Evolutionary conservation across 176 grass and related monocot genomes (phyloP).

Genomic region (Aegilops bicornis): DNA sequence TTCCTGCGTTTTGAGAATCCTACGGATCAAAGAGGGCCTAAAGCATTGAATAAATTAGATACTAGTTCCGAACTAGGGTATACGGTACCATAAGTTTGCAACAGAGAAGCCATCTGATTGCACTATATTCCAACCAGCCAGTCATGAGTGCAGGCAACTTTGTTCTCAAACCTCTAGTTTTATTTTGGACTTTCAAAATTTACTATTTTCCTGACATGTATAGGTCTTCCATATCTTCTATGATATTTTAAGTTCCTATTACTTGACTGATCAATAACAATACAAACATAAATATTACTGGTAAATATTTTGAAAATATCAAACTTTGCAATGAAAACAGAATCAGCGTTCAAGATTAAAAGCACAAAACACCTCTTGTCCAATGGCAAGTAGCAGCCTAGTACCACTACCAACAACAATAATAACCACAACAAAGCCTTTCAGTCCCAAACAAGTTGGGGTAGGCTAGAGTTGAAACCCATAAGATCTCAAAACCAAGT

Average conservation of each 20-base stretch:
- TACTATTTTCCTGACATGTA: neutral
- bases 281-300: conserved; percentile 9
- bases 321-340: conserved; percentile 1
- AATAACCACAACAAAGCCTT: neutral
- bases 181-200: conserved; percentile 7
- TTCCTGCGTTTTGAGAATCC: no score
- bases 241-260: conserved; percentile 2
- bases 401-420: neutral
- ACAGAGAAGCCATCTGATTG: neutral
- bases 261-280: neutral
- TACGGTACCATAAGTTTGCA: conserved; percentile 10
- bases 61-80: neutral
- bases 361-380: neutral
- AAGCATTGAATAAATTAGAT: conserved; percentile 20
- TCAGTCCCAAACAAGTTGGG: no score
- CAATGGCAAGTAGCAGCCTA: conserved; percentile 8
- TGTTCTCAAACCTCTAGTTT: neutral
- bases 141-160: neutral
- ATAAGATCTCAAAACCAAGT: no score
- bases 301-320: conserved; percentile 1
- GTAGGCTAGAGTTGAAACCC: no score
- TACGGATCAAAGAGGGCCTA: no score
- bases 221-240: neutral
- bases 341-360: conserved; percentile 14
- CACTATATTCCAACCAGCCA: neutral